phyloP scores from a whole-genome alignment of 1,284 basidiomycete species.

The Cerrena zonata region DNA sequence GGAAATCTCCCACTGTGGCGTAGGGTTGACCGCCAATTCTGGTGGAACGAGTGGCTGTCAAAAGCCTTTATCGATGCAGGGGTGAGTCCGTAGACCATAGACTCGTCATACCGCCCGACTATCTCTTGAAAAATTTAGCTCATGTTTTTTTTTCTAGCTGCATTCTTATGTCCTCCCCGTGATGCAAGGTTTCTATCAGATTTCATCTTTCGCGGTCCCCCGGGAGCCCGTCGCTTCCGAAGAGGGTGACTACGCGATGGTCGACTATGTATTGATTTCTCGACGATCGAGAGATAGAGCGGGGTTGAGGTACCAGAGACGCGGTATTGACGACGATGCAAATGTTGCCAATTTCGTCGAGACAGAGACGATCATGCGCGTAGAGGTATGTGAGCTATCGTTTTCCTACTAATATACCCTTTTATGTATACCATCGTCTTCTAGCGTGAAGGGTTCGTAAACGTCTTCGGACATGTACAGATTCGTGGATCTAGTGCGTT shows the following conservation, averaged over 20 bases:
- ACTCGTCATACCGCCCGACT: constrained; percentile 1
- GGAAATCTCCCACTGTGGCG: constrained; percentile 76
- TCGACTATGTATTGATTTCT: constrained; percentile 73
- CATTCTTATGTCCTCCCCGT: constrained; percentile 81
- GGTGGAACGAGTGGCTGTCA: constrained; percentile 84
- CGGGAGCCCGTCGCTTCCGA: constrained; percentile 43
- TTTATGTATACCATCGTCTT: constrained; percentile 14
- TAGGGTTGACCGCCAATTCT: constrained; percentile 76
- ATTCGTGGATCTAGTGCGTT: constrained; percentile 76
- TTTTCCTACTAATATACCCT: not conserved
- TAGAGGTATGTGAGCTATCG: constrained; percentile 49
- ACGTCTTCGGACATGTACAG: constrained; percentile 84
- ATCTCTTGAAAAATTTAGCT: constrained; percentile 1
- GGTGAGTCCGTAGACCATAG: constrained; percentile 33
- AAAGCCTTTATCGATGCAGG: constrained; percentile 73
- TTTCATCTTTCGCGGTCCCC: constrained; percentile 61
- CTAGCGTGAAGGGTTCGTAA: constrained; percentile 64
- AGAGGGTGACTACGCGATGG: constrained; percentile 36
- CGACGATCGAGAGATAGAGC: constrained; percentile 87
- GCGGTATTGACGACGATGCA: constrained; percentile 86
- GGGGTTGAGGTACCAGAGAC: constrained; percentile 90
- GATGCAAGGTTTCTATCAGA: constrained; percentile 85
- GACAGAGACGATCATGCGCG: constrained; percentile 81
- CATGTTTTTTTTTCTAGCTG: constrained; percentile 46
- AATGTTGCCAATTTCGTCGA: constrained; percentile 89